Evolutionary conservation across 2,329 filamentous ascomycete species (phyloP).

Genomic region (Aspergillus candidus): DNA sequence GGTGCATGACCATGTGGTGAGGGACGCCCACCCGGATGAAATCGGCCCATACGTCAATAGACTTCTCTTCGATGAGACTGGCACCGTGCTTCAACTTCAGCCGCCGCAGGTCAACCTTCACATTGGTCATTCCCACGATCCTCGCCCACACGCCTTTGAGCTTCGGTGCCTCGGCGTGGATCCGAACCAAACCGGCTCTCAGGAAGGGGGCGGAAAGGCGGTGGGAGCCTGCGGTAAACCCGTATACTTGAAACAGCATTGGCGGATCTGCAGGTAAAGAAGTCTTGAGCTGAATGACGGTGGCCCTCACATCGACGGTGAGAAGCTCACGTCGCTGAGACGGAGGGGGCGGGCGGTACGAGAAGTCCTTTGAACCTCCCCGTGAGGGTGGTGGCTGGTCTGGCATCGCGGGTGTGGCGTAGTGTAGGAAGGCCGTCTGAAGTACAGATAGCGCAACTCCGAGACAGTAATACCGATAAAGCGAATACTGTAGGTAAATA

Average conservation of each 20-base stretch:
- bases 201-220: constrained; percentile 82
- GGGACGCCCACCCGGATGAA: constrained; percentile 83
- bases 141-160: constrained; percentile 81
- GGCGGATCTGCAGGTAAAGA: constrained; percentile 84
- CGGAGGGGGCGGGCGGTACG: constrained; percentile 22
- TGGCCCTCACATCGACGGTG: constrained; percentile 73
- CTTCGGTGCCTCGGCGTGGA: constrained; percentile 82
- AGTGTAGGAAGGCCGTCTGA: constrained; percentile 55
- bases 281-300: constrained; percentile 80
- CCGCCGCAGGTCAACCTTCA: constrained; percentile 74
- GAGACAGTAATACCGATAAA: constrained; percentile 87
- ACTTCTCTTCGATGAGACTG: constrained; percentile 63
- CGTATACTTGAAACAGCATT: constrained; percentile 83
- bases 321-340: constrained; percentile 56
- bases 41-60: constrained; percentile 77
- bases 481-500: constrained; percentile 78
- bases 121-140: constrained; percentile 73
- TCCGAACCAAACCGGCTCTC: constrained; percentile 67
- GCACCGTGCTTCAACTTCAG: constrained; percentile 62
- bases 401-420: constrained; percentile 13
- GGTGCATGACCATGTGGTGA: constrained; percentile 82
- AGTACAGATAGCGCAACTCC: constrained; percentile 75
- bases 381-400: constrained; percentile 3
- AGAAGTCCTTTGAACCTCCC: constrained; percentile 12
- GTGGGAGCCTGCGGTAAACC: constrained; percentile 74